These are phyloP conservation scores for Epipyxis sp. DNA, from an alignment of 108 stramenopile species.

Conservation along the genomic window DNA sequence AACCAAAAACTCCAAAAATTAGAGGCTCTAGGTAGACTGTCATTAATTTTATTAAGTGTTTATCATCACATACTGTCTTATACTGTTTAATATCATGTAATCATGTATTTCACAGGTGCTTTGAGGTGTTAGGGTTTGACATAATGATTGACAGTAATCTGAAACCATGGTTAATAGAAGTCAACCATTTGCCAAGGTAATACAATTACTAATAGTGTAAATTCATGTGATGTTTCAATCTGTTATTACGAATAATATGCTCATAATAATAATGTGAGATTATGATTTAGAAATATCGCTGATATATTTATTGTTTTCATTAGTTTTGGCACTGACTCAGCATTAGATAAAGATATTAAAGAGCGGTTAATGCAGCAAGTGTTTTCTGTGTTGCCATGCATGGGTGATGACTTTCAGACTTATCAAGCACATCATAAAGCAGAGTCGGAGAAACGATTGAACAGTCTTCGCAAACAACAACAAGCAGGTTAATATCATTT, in stretches of 20 bases:
- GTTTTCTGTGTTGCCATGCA: slow-evolving; percentile 8
- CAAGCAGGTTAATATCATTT: no score
- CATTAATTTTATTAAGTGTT: neutral
- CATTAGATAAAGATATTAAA: slow-evolving; percentile 56
- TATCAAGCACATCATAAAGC: slow-evolving; percentile 1
- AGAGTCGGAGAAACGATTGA: slow-evolving; percentile 13
- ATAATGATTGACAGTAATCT: slow-evolving; percentile 72
- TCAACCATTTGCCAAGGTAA: slow-evolving; percentile 68
- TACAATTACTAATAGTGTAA: no score
- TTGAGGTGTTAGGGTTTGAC: slow-evolving; percentile 78
- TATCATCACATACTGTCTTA: neutral
- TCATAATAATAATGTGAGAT: no score
- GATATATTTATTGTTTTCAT: no score
- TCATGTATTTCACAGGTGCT: slow-evolving; percentile 36
- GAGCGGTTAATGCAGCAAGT: slow-evolving; percentile 38
- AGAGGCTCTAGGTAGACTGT: neutral
- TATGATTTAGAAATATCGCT: slow-evolving; percentile 1
- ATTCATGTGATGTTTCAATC: no score
- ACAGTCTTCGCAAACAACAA: neutral
- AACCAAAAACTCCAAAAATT: neutral
- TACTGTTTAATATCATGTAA: neutral
- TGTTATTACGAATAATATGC: no score
- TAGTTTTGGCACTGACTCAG: slow-evolving; percentile 59
- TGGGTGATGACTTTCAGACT: neutral
- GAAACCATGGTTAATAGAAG: slow-evolving; percentile 78